These are phyloP conservation scores for Capronia coronata DNA, from an alignment of 2,329 filamentous ascomycete species.

Conservation along the genomic window DNA sequence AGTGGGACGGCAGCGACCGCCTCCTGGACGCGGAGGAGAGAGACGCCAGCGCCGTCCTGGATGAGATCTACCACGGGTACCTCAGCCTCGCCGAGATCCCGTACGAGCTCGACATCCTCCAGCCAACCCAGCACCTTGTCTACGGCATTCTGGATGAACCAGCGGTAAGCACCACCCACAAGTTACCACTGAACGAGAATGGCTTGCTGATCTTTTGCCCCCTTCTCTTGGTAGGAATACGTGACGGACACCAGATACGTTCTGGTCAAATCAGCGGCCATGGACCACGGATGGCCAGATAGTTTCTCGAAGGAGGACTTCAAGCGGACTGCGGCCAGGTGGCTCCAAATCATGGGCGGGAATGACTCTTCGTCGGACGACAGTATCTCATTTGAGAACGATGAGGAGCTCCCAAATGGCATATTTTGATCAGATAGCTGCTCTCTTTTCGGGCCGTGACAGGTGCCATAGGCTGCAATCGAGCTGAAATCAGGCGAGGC, in stretches of 20 bases:
- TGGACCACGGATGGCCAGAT: background rate
- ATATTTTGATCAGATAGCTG: too few species aligned
- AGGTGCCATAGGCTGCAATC: too few species aligned
- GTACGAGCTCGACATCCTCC: background rate
- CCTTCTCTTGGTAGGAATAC: background rate
- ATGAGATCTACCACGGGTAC: background rate
- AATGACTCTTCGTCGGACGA: background rate
- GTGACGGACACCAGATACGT: background rate
- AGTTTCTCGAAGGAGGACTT: background rate
- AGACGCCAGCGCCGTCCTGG: background rate
- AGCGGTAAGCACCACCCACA: too few species aligned
- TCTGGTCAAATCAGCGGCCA: background rate
- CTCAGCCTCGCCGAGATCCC: slow-evolving; percentile 1
- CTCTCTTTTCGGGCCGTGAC: too few species aligned
- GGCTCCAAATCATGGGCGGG: background rate
- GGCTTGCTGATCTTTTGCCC: background rate
- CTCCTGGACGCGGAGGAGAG: background rate
- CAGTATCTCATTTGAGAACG: too few species aligned
- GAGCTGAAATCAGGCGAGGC: too few species aligned
- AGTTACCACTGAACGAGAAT: background rate
- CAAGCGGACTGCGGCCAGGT: background rate
- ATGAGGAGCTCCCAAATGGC: too few species aligned
- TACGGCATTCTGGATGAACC: too few species aligned
- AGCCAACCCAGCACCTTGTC: background rate
- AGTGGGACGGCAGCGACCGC: background rate